These are phyloP conservation scores for Penicillium crustosum DNA, from an alignment of 2,329 filamentous ascomycete species.

Conservation along the genomic window DNA sequence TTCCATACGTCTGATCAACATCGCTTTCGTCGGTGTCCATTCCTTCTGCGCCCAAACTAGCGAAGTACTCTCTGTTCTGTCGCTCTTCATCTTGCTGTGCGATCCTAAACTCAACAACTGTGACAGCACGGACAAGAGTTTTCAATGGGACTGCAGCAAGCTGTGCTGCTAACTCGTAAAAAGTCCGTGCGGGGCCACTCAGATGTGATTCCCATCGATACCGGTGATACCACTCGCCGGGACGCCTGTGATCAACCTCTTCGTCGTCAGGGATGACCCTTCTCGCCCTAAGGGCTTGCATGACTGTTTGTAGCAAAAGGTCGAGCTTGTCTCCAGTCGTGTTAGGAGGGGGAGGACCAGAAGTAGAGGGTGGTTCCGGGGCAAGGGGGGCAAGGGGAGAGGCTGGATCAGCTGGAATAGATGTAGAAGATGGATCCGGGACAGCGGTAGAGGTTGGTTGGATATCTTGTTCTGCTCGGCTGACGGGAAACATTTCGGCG, in stretches of 20 bases:
- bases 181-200: constrained; percentile 44
- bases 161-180: constrained; percentile 54
- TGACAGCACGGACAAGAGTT: constrained; percentile 53
- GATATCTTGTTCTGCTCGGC: constrained; percentile 21
- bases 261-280: constrained; percentile 39
- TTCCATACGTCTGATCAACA: constrained; percentile 12
- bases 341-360: constrained; percentile 12
- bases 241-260: constrained; percentile 36
- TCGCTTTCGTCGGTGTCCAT: constrained; percentile 18
- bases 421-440: constrained; percentile 2
- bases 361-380: not conserved
- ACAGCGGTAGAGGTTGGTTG: constrained; percentile 7
- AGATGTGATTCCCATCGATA: constrained; percentile 53
- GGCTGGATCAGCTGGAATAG: constrained; percentile 10
- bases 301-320: constrained; percentile 45
- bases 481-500: constrained; percentile 46
- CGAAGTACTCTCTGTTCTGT: constrained; percentile 34
- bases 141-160: constrained; percentile 52
- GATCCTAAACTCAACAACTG: constrained; percentile 50
- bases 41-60: constrained; percentile 21
- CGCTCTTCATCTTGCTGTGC: constrained; percentile 39
- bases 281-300: constrained; percentile 42
- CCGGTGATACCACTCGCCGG: constrained; percentile 52
- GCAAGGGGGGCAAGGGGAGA: not conserved
- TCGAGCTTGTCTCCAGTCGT: constrained; percentile 29